These are phyloP conservation scores for Coemansia sp. DNA, from an alignment of 192 early-diverging fungal genomes.

Conservation along the genomic window DNA sequence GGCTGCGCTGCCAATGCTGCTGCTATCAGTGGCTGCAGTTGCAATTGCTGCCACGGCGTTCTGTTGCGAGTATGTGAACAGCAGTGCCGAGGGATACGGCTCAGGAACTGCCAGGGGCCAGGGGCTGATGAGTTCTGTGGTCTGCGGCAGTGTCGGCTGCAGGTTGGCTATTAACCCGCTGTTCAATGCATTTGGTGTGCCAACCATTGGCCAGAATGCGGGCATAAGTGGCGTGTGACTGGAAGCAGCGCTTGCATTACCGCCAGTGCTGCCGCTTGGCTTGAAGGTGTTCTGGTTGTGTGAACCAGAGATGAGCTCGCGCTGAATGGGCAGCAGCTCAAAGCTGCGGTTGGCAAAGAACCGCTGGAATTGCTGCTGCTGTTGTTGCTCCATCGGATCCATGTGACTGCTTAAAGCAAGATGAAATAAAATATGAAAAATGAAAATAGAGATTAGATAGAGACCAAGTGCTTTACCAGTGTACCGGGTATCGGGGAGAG, in stretches of 20 bases:
- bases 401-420: not conserved
- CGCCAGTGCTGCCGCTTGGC: not conserved
- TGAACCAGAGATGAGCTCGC: not conserved
- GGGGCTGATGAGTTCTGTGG: not conserved
- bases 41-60: not conserved
- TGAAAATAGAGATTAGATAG: not conserved
- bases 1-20: too few species aligned
- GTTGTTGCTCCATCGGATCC: conserved; percentile 1
- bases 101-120: not conserved
- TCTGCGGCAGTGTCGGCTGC: not conserved
- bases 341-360: not conserved
- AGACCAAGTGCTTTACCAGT: not conserved
- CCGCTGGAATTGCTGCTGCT: not conserved
- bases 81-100: not conserved
- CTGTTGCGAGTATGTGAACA: not conserved
- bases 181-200: not conserved
- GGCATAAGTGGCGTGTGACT: not conserved
- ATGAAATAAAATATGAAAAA: not conserved
- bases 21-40: not conserved
- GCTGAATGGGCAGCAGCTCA: not conserved
- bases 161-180: not conserved
- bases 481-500: not conserved
- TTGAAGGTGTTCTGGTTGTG: not conserved
- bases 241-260: not conserved
- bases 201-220: not conserved